A percentile compares a stretch with the other conserved stretches of the same genome.
phyloP scores from a whole-genome alignment of 129 eudicot species.

The Helianthus tuberosus region DNA sequence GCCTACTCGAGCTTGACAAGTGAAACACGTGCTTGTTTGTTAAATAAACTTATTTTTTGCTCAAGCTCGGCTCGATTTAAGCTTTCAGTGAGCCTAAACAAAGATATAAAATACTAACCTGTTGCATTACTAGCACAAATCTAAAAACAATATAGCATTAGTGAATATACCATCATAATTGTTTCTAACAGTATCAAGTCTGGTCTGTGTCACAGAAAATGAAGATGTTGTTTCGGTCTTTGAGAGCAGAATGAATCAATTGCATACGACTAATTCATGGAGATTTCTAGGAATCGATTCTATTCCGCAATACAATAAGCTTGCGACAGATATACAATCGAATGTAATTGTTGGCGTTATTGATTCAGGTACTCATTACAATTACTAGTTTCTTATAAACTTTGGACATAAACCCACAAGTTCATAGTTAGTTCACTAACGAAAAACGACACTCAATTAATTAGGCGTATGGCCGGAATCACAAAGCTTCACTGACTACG shows the following conservation, averaged over 20 bases:
- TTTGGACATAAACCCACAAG: not conserved
- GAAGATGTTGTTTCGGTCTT: slow-evolving; percentile 53
- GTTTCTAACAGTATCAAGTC: not conserved
- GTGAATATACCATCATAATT: not conserved
- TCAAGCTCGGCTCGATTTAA: too few species aligned
- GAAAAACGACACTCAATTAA: slow-evolving; percentile 4
- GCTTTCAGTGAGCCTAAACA: too few species aligned
- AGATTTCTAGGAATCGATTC: slow-evolving; percentile 46
- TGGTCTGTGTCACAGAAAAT: slow-evolving; percentile 39
- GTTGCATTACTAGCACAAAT: too few species aligned
- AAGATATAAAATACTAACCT: too few species aligned
- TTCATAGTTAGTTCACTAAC: not conserved
- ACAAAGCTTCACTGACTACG: slow-evolving; percentile 57
- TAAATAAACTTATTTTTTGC: too few species aligned
- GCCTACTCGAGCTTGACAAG: too few species aligned
- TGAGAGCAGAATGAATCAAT: slow-evolving; percentile 46
- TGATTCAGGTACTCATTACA: slow-evolving; percentile 45
- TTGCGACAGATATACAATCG: slow-evolving; percentile 35
- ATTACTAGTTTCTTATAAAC: not conserved
- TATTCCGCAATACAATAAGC: slow-evolving; percentile 38
- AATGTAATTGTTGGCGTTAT: slow-evolving; percentile 1
- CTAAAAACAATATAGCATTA: not conserved
- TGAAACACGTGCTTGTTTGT: too few species aligned
- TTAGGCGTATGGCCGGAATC: slow-evolving; percentile 83
- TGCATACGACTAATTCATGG: slow-evolving; percentile 69